Base-by-base conservation (phyloP, 306 rosid genomes). In the Cicer judaicum region DNA sequence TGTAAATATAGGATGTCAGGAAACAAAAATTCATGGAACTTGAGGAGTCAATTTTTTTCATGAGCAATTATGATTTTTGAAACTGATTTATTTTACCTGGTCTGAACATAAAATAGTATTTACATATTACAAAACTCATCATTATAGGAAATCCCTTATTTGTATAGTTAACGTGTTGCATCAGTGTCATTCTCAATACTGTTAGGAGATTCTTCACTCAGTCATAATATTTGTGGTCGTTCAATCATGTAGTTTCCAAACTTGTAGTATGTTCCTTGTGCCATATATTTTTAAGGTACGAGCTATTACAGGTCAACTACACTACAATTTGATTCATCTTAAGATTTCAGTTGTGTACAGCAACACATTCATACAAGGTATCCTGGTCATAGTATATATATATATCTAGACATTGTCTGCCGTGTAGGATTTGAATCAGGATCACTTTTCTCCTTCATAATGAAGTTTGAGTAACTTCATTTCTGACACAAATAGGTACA, bases 401-500 rank as follows among this genome's bases (percentile, higher is more conserved):
- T 18, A 18, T 19, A 71, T 55, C 61, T 47, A 56, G 50, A 52
- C 40, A 57, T 18, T 46, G 70, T 52, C 36, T 19, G 39, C 76
- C 15, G 3, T 9, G n/a, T 29, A 78, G 10, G 41, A 39, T 49
- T 39, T 61, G 16, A 44, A 29, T 56, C 4, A 16, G 55, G 19
- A 10, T 8, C 11, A 39, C 5, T 69, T 21, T 36, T 18, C 63
- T 18, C 57, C 54, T 18, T n/a, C 7, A 69, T 21, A 36, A 55
- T 41, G 56, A 57, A 53, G 49, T 80, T 55, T 57, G 39, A 8
- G 34, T 21, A n/a, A 67, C 71, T 73, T 40, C 49, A 62, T 80
- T 73, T 76, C 49, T 55, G 65, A 8, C 77, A 29, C 21, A 80
- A 62, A 63, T 44, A 10, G 12, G 78, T 15, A 81, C 50, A 75